A percentile compares a stretch with the other conserved stretches of the same genome.
Evolutionary conservation across 768 basidiomycete genomes (phyloP).

Genomic region (Kwoniella sp.): DNA sequence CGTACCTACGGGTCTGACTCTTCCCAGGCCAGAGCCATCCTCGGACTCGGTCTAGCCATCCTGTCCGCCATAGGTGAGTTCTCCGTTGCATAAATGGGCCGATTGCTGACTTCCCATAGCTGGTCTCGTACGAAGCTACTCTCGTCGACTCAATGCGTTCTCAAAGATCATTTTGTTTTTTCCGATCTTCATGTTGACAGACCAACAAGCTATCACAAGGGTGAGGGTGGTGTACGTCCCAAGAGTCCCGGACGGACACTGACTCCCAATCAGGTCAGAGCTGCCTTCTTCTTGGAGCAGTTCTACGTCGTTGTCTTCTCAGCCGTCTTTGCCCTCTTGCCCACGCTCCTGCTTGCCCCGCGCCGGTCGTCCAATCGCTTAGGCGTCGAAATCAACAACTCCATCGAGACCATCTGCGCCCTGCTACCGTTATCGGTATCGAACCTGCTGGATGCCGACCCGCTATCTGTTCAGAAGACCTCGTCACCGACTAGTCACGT

Average conservation of each 20-base stretch:
- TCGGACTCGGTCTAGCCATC: conserved; percentile 29
- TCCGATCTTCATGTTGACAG: conserved; percentile 37
- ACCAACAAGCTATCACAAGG: conserved; percentile 15
- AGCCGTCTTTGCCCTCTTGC: conserved; percentile 29
- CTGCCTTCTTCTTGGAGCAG: conserved; percentile 21
- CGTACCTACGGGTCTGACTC: conserved; percentile 28
- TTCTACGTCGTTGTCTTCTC: conserved; percentile 37
- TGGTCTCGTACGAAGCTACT: conserved; percentile 30
- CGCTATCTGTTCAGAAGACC: neutral
- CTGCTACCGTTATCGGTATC: conserved; percentile 29
- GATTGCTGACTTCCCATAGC: conserved; percentile 6
- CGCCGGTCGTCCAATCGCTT: conserved; percentile 21
- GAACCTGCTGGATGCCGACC: conserved; percentile 6
- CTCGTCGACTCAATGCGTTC: conserved; percentile 24
- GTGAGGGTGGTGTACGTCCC: conserved; percentile 10
- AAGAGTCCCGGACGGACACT: too few relatives aligned
- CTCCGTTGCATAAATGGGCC: neutral
- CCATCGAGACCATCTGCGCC: conserved; percentile 13
- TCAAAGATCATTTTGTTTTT: conserved; percentile 38
- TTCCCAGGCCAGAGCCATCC: conserved; percentile 18
- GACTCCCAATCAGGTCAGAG: conserved; percentile 15
- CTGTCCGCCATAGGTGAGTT: conserved; percentile 34
- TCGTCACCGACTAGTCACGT: neutral
- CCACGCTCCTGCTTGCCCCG: conserved; percentile 20
- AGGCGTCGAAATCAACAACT: conserved; percentile 12